Evolutionary conservation across 176 grass and related monocot genomes (phyloP), one percentile per base, ranked within the genome.

Genomic region (Thinopyrum elongatum): DNA sequence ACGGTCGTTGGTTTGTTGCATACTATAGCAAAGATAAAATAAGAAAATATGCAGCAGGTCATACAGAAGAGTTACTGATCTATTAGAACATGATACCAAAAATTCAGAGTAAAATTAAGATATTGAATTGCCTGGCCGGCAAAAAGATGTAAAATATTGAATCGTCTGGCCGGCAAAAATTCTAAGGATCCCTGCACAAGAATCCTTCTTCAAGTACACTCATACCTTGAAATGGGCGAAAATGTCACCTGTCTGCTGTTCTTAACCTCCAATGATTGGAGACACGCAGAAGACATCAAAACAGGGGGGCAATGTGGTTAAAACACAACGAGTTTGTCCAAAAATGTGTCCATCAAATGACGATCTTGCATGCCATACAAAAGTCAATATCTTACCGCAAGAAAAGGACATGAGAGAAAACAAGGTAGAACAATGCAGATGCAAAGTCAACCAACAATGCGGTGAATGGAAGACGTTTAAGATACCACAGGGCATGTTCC

Each of bases 371-470:
- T 15, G 80, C 26, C 66, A 30, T 84, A 74, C 16, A 49, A 80
- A 80, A 80, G 81, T 87, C 81, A 91, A 84, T 87, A 73, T 46
- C 27, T 66, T 78, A 74, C 59, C 55, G 66, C 73, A 79, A 38
- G 35, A 84, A 84, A 60, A 62, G 12, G 76, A 61, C 60, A 22
- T 0, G 21, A 13, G 49, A 53, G 81, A 77, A 83, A 82, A 83
- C 0, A 44, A 83, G 11, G 17, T 14, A 3, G 12, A 80, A 61
- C 65, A 85, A 67, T 36, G 22, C 25, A 70, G 85, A 91, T 60
- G 85, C 89, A 93, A 90, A 91, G 89, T 91, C 89, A 95, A 80
- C 81, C 39, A 90, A 95, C 39, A 91, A 95, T 81, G 94, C 87
- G 87, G 94, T 80, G 94, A 95, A 77, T 89, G 66, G 91, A 93